A percentile compares a stretch with the other conserved stretches of the same genome.
Evolutionary conservation across 208 protist species (phyloP).

Genomic region (Trypanosoma scelopori): DNA sequence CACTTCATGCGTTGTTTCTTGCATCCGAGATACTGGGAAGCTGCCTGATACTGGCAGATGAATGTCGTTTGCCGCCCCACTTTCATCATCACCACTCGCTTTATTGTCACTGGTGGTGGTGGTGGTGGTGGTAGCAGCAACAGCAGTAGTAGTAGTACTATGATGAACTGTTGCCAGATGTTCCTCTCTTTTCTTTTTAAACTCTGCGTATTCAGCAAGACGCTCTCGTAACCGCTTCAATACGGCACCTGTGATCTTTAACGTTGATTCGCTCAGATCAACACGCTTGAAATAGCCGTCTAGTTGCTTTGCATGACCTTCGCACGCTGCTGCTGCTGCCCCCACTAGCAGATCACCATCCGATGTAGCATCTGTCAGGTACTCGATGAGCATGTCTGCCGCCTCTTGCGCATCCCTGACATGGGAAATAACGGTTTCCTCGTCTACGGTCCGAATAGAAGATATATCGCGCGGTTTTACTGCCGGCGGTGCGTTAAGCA

Average conservation of each 20-base stretch:
- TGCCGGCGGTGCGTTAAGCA: slow-evolving; percentile 60
- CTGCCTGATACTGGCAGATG: too few species aligned
- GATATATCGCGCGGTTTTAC: slow-evolving; percentile 23
- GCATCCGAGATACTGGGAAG: too few species aligned
- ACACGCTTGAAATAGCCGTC: slow-evolving; percentile 40
- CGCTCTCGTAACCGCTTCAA: slow-evolving; percentile 36
- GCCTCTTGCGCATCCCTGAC: slow-evolving; percentile 47
- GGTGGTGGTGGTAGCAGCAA: too few species aligned
- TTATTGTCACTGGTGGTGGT: too few species aligned
- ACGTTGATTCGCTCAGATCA: slow-evolving; percentile 37
- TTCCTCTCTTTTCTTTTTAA: neutral
- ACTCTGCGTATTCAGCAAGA: slow-evolving; percentile 26
- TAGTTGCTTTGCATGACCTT: slow-evolving; percentile 41
- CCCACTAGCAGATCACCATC: slow-evolving; percentile 37
- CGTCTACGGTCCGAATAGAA: slow-evolving; percentile 21
- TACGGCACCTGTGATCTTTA: slow-evolving; percentile 32
- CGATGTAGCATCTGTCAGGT: slow-evolving; percentile 35
- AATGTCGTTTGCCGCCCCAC: too few species aligned
- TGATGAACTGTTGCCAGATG: too few species aligned
- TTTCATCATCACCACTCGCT: too few species aligned
- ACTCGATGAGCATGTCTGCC: slow-evolving; percentile 50
- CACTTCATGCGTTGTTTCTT: too few species aligned
- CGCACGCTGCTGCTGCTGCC: slow-evolving; percentile 39
- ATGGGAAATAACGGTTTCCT: slow-evolving; percentile 35
- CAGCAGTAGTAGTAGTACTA: too few species aligned